Percentiles rank a stretch among this genome's conserved stretches.
These are phyloP conservation scores for slime mould (Dictyostelium discoideum) DNA, from an alignment of 78 protist species.

Conservation along the genomic window dicty_2.7 NC_007091.3:230001-230500, in stretches of 20 bases:
- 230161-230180: background rate
- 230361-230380: no score
- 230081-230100: background rate
- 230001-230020: background rate
- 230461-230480: slow-evolving; percentile 95
- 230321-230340: no score
- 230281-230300: no score
- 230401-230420: slow-evolving; percentile 8
- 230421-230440: slow-evolving; percentile 80
- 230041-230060: background rate
- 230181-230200: background rate
- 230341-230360: no score
- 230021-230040: background rate
- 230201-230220: background rate
- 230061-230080: background rate
- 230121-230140: no score
- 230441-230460: slow-evolving; percentile 93
- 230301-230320: no score
- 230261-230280: no score
- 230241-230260: no score
- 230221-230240: no score
- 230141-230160: background rate
- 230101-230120: background rate
- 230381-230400: background rate
- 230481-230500: slow-evolving; percentile 86